Conservation (phyloP, 2,329 filamentous ascomycete species). For the Magnaporthiopsis incrustans region DNA sequence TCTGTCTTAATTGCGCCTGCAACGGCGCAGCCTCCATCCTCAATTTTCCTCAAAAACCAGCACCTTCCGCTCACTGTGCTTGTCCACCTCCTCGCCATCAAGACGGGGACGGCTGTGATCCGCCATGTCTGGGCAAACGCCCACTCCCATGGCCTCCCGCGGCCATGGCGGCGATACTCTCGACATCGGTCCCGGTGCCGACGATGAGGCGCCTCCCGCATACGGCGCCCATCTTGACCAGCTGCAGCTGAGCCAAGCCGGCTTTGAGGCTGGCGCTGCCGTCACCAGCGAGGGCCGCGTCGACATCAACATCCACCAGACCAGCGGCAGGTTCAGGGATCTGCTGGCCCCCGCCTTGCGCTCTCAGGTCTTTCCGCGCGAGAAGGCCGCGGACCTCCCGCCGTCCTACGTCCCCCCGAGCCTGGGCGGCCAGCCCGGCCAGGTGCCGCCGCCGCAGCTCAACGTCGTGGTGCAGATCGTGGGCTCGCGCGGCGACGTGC, state of each 20-base stretch:
- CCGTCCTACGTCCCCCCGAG: conserved; percentile 67
- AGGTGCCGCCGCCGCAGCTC: conserved; percentile 48
- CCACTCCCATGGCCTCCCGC: too few relatives aligned
- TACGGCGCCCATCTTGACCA: conserved; percentile 51
- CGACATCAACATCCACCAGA: conserved; percentile 72
- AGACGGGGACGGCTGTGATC: too few relatives aligned
- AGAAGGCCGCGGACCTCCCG: conserved; percentile 32
- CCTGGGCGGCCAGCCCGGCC: conserved; percentile 54
- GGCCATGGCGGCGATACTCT: too few relatives aligned
- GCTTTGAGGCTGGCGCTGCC: conserved; percentile 53
- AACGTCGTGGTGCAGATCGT: conserved; percentile 72
- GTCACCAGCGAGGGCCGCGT: conserved; percentile 65
- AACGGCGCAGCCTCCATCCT: too few relatives aligned
- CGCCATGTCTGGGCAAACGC: too few relatives aligned
- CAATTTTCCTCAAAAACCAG: too few relatives aligned
- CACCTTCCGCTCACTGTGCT: too few relatives aligned
- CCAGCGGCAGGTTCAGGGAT: conserved; percentile 55
- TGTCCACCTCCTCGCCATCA: too few relatives aligned
- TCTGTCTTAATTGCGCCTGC: too few relatives aligned
- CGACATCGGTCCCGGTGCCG: conserved; percentile 26
- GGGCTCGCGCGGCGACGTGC: conserved; percentile 66
- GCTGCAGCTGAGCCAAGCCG: conserved; percentile 52
- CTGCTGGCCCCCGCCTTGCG: conserved; percentile 58
- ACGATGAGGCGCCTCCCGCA: conserved; percentile 41
- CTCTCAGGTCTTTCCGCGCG: conserved; percentile 34